These are phyloP conservation scores for Mrakia gelida DNA, from an alignment of 768 basidiomycete species.

Conservation along the genomic window DNA sequence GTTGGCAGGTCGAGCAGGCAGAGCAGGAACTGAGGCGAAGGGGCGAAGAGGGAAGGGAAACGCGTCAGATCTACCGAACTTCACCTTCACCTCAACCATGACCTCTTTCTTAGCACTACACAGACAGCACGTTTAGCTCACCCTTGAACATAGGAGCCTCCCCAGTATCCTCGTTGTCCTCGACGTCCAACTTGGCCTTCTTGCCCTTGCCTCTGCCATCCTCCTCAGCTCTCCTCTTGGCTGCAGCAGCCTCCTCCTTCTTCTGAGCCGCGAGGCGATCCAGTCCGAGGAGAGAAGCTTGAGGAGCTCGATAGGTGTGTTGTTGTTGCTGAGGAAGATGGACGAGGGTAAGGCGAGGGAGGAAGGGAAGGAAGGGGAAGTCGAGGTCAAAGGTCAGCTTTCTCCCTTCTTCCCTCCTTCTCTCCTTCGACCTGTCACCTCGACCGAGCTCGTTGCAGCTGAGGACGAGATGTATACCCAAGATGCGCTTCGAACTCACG, in stretches of 20 bases:
- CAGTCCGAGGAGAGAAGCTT: conserved; percentile 75
- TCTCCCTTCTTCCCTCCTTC: neutral
- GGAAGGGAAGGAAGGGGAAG: neutral
- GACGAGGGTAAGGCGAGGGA: neutral
- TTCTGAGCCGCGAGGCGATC: conserved; percentile 88
- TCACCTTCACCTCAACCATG: neutral
- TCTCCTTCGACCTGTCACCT: no score
- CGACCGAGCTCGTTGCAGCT: neutral
- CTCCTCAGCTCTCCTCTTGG: conserved; percentile 46
- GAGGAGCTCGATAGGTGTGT: conserved; percentile 74
- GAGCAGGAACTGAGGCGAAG: conserved; percentile 60
- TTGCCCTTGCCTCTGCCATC: conserved; percentile 51
- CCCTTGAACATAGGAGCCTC: conserved; percentile 80
- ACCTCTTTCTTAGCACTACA: neutral
- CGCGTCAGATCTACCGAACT: neutral
- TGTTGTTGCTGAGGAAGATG: conserved; percentile 52
- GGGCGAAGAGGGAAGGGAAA: neutral
- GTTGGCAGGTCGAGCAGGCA: conserved; percentile 59
- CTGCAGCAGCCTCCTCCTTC: conserved; percentile 54
- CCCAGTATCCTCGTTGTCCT: conserved; percentile 44
- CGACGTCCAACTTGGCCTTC: conserved; percentile 57
- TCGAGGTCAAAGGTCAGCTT: neutral
- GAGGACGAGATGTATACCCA: conserved; percentile 1
- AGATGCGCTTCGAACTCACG: conserved; percentile 46
- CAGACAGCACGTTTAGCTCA: conserved; percentile 42